Percentiles rank a stretch among this genome's conserved stretches.
Evolutionary conservation across 2,329 filamentous ascomycete genomes (phyloP).

Genomic region (Alternaria angustiovoidea): DNA sequence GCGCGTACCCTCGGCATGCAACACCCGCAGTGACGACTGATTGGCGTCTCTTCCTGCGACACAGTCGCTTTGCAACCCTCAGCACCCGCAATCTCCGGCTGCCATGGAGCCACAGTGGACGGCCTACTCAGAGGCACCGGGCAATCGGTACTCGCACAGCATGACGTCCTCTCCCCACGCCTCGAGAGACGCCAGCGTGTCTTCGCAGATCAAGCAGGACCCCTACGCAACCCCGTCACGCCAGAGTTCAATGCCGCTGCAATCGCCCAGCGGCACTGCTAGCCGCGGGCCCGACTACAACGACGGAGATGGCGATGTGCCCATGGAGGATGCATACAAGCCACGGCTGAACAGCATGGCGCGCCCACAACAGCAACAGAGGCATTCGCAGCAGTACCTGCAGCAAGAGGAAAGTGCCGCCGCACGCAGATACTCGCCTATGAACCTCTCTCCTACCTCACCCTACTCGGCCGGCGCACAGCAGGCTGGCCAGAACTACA

Average conservation of each 20-base stretch:
- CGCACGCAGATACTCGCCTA: constrained; percentile 92
- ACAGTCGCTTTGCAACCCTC: constrained; percentile 21
- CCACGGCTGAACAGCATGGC: constrained; percentile 15
- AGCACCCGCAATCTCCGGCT: constrained; percentile 16
- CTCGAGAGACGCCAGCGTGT: constrained; percentile 41
- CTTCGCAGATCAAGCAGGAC: constrained; percentile 47
- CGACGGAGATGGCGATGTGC: constrained; percentile 49
- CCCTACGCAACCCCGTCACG: constrained; percentile 48
- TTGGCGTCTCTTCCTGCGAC: constrained; percentile 48
- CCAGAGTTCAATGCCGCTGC: constrained; percentile 48
- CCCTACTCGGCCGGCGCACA: constrained; percentile 74
- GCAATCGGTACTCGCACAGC: constrained; percentile 48
- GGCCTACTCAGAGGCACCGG: constrained; percentile 46
- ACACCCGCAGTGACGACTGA: constrained; percentile 38
- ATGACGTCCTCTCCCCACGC: constrained; percentile 46
- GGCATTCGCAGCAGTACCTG: constrained; percentile 76
- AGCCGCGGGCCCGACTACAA: constrained; percentile 49
- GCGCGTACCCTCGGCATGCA: constrained; percentile 47
- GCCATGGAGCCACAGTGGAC: constrained; percentile 52
- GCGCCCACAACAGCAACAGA: constrained; percentile 76
- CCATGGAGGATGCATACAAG: constrained; percentile 20
- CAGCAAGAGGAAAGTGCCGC: constrained; percentile 79
- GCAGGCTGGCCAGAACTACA: constrained; percentile 54
- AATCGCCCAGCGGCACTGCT: constrained; percentile 43
- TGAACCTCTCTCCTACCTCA: constrained; percentile 87